phyloP scores from a whole-genome alignment of 352 stramenopile genomes.

The Phytophthora ohioensis region DNA sequence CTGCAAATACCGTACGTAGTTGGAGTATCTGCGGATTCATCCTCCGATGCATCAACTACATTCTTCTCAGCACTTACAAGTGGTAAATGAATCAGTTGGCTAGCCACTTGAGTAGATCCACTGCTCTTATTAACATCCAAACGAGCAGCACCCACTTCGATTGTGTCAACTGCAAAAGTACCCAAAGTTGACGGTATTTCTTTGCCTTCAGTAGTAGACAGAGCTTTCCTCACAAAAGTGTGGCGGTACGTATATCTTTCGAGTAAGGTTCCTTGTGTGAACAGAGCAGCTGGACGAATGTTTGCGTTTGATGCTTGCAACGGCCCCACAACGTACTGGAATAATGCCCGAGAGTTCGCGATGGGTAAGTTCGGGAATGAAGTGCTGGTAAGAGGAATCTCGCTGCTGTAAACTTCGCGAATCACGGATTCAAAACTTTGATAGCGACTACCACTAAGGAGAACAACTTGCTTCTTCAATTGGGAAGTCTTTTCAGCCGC shows the following conservation, averaged over 20 bases:
- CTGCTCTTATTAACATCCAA: background rate
- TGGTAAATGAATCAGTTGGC: constrained; percentile 29
- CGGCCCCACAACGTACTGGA: constrained; percentile 45
- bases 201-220: background rate
- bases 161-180: background rate
- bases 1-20: constrained; percentile 8
- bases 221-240: constrained; percentile 24
- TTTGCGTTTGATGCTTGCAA: constrained; percentile 12
- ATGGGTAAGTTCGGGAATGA: background rate
- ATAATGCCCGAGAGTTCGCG: background rate
- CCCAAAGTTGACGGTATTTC: background rate
- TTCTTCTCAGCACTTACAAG: constrained; percentile 13
- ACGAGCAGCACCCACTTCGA: background rate
- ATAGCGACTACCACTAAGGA: constrained; percentile 44
- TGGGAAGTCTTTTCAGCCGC: background rate
- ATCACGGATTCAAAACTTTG: constrained; percentile 56
- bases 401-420: constrained; percentile 32
- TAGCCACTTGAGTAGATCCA: constrained; percentile 4
- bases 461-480: constrained; percentile 35
- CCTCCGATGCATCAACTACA: background rate
- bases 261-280: constrained; percentile 43
- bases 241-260: constrained; percentile 45
- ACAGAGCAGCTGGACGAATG: background rate
- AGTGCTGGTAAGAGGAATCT: background rate
- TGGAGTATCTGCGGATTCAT: background rate